Conservation (phyloP, 192 early-diverging fungal genomes). For the Umbelopsis vinacea region DNA sequence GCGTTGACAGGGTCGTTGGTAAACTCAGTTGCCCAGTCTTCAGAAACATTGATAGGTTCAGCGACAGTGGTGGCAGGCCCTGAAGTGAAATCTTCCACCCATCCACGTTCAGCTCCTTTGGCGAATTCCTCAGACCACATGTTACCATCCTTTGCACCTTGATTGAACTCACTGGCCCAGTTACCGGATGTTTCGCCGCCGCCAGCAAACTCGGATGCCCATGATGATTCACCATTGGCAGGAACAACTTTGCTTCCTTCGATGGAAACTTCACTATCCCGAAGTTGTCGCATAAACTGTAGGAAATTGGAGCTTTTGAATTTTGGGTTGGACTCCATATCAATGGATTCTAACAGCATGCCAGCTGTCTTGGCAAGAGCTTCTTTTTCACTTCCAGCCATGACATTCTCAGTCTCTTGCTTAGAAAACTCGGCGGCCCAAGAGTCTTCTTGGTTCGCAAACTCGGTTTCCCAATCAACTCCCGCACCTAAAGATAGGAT, state of each 20-base stretch:
- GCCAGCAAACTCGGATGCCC: constrained; percentile 44
- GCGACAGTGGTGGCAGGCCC: neutral
- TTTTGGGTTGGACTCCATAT: constrained; percentile 84
- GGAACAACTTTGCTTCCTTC: constrained; percentile 90
- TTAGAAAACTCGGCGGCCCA: constrained; percentile 6
- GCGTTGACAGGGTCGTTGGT: constrained; percentile 37
- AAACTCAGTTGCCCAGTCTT: constrained; percentile 24
- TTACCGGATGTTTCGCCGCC: constrained; percentile 2
- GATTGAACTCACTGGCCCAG: constrained; percentile 40
- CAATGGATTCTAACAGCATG: constrained; percentile 77
- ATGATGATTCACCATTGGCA: constrained; percentile 26
- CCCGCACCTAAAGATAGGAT: neutral
- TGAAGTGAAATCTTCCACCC: constrained; percentile 26
- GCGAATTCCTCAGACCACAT: constrained; percentile 40
- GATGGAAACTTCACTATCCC: constrained; percentile 86
- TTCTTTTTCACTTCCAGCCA: constrained; percentile 54
- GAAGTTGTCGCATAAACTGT: constrained; percentile 89
- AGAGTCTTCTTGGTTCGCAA: constrained; percentile 31
- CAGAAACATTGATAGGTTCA: neutral
- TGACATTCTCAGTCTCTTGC: constrained; percentile 21
- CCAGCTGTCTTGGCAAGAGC: constrained; percentile 83
- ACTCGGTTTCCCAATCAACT: constrained; percentile 66
- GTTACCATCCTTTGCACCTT: constrained; percentile 20
- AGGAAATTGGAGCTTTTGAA: constrained; percentile 92
- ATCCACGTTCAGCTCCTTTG: constrained; percentile 29